A percentile compares a stretch with the other conserved stretches of the same genome.
phyloP scores from a whole-genome alignment of 2,329 filamentous ascomycete genomes.

The Ascochyta pisi region DNA sequence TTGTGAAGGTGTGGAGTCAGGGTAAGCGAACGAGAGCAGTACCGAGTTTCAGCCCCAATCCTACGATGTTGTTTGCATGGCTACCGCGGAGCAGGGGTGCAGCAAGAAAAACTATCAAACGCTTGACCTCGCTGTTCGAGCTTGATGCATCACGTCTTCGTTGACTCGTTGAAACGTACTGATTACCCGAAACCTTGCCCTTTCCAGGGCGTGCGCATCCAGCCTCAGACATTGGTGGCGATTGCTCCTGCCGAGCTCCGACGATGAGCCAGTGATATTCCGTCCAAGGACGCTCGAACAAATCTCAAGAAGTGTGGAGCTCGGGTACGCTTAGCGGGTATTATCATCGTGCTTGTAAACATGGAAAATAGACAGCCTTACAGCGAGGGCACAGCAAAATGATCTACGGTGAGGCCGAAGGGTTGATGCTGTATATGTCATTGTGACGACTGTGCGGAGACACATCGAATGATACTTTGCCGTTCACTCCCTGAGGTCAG shows the following conservation, averaged over 20 bases:
- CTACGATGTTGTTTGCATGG: not conserved
- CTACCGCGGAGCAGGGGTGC: not conserved
- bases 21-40: not conserved
- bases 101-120: not conserved
- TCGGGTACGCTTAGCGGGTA: not conserved
- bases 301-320: not conserved
- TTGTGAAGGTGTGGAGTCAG: not conserved
- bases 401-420: conserved; percentile 7
- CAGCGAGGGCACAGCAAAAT: conserved; percentile 3
- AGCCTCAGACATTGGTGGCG: not conserved
- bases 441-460: not conserved
- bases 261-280: not conserved
- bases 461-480: not conserved
- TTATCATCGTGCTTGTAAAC: not conserved
- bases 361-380: conserved; percentile 2
- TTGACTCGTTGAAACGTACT: not conserved
- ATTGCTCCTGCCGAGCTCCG: not conserved
- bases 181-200: not conserved
- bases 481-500: not conserved
- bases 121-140: not conserved
- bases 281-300: not conserved
- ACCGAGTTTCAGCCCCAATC: conserved; percentile 4
- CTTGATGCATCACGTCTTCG: not conserved
- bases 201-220: not conserved
- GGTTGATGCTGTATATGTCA: not conserved